A percentile compares a stretch with the other conserved stretches of the same genome.
These are phyloP conservation scores for Leishmania lainsoni DNA, from an alignment of 208 protist species.

Conservation along the genomic window DNA sequence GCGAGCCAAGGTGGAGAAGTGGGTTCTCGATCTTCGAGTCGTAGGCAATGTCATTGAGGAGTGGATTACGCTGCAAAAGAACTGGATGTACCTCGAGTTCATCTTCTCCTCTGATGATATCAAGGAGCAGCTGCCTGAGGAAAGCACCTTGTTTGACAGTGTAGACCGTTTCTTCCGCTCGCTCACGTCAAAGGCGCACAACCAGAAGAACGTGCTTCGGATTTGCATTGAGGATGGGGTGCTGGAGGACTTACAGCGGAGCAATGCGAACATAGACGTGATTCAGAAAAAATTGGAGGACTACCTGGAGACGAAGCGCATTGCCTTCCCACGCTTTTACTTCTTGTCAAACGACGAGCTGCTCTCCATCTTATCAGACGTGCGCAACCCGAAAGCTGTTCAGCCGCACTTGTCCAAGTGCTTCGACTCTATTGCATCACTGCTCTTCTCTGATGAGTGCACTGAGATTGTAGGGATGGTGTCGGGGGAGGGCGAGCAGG, in stretches of 20 bases:
- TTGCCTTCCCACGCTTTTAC: conserved; percentile 97
- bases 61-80: conserved; percentile 96
- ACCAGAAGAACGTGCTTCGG: conserved; percentile 86
- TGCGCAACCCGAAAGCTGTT: conserved; percentile 94
- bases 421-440: conserved; percentile 95
- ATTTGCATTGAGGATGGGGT: conserved; percentile 85
- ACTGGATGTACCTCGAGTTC: conserved; percentile 98
- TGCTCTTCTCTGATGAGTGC: conserved; percentile 82
- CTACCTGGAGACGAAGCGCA: conserved; percentile 97
- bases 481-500: conserved; percentile 91
- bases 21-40: conserved; percentile 85
- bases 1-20: conserved; percentile 85
- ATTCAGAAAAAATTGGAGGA: conserved; percentile 97
- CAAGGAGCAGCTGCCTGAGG: conserved; percentile 93
- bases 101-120: conserved; percentile 98
- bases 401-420: conserved; percentile 97
- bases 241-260: conserved; percentile 79
- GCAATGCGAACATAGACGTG: conserved; percentile 91
- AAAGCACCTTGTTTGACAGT: conserved; percentile 86
- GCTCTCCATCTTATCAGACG: conserved; percentile 97
- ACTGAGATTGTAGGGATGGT: conserved; percentile 91
- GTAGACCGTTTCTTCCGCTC: conserved; percentile 92
- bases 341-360: conserved; percentile 99
- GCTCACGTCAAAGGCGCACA: conserved; percentile 87
- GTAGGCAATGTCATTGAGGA: conserved; percentile 94